Evolutionary conservation across 305 asterid genomes (phyloP).

Genomic region (Nicotiana rustica): DNA sequence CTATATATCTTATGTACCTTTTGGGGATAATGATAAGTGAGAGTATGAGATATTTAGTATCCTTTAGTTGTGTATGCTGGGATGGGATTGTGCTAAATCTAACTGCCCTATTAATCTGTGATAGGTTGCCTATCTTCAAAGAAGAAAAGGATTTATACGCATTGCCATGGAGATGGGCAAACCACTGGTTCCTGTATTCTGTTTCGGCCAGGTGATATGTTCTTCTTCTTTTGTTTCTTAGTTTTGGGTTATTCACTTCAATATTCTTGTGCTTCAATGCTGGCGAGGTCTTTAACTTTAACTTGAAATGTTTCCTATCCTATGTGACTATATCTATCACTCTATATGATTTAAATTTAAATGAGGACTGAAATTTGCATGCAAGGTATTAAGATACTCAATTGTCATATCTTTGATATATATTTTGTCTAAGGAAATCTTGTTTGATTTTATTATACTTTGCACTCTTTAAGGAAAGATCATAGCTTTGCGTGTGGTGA

Average conservation of each 20-base stretch:
- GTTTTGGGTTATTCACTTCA: neutral
- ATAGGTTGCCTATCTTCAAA: conserved; percentile 72
- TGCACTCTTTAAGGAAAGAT: neutral
- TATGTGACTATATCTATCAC: neutral
- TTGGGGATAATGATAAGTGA: neutral
- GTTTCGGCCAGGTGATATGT: conserved; percentile 87
- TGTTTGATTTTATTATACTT: neutral
- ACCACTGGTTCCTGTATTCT: conserved; percentile 96
- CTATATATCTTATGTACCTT: neutral
- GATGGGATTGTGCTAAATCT: conserved; percentile 32
- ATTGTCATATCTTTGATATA: neutral
- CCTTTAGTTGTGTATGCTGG: neutral
- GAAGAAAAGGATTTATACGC: conserved; percentile 87
- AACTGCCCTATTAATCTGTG: conserved; percentile 24
- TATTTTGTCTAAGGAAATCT: neutral
- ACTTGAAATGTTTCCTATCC: neutral
- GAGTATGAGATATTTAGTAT: conserved; percentile 19
- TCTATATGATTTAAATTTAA: neutral
- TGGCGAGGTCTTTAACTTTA: neutral
- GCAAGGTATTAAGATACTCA: neutral
- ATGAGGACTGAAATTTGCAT: neutral
- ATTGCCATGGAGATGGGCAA: conserved; percentile 87
- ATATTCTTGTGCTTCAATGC: neutral
- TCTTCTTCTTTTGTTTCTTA: neutral
- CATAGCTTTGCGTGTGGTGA: neutral